A percentile compares a stretch with the other conserved stretches of the same genome.
phyloP scores from a whole-genome alignment of 1,284 basidiomycete species.

The Vanrija pseudolonga region DNA sequence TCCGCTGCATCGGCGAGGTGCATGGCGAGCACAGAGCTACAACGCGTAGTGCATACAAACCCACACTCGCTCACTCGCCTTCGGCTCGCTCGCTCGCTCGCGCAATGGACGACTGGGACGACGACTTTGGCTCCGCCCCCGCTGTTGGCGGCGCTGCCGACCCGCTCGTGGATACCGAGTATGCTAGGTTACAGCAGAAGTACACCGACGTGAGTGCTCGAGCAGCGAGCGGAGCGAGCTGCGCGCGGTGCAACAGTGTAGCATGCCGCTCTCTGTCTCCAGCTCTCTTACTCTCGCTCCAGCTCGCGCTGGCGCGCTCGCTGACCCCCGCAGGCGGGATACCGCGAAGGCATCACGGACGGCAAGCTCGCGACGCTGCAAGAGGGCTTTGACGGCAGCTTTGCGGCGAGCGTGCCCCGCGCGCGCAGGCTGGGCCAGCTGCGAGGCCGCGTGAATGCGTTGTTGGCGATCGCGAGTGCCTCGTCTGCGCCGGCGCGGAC shows the following conservation, averaged over 20 bases:
- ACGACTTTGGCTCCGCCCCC: slow-evolving; percentile 15
- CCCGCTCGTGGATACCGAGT: slow-evolving; percentile 44
- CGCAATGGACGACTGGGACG: slow-evolving; percentile 40
- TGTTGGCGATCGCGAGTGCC: slow-evolving; percentile 29
- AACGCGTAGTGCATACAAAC: background rate
- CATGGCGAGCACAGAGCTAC: background rate
- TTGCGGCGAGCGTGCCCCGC: slow-evolving; percentile 48
- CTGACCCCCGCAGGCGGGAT: slow-evolving; percentile 50
- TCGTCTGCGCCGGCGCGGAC: background rate
- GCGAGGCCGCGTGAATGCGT: slow-evolving; percentile 49
- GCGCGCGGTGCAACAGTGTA: no score
- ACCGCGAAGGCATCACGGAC: slow-evolving; percentile 56
- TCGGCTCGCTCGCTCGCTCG: background rate
- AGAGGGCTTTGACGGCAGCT: slow-evolving; percentile 54
- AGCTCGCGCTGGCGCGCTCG: no score
- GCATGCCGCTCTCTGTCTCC: no score
- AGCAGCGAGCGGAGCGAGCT: no score
- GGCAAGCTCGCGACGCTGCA: slow-evolving; percentile 55
- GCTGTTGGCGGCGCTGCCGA: slow-evolving; percentile 31
- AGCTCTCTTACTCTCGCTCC: no score
- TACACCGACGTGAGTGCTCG: slow-evolving; percentile 44
- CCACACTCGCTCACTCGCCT: no score
- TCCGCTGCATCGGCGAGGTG: no score
- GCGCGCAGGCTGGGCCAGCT: slow-evolving; percentile 51
- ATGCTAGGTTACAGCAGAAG: slow-evolving; percentile 34